These are phyloP conservation scores for Aristolochia fimbriata DNA, from an alignment of 164 flowering plant genomes.

Conservation along the genomic window DNA sequence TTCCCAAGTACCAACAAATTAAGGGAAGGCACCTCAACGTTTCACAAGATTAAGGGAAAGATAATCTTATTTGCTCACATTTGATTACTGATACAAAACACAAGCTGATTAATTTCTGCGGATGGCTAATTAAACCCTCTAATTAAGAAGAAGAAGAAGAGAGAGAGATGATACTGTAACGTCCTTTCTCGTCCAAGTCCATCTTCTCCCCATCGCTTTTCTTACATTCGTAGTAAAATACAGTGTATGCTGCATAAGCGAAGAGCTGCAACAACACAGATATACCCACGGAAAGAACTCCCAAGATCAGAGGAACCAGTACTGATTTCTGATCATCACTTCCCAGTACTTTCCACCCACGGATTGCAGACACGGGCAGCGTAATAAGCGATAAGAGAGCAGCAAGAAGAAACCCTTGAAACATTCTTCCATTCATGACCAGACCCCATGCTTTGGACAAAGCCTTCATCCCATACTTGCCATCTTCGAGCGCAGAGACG, in stretches of 20 bases:
- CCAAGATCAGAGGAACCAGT: no score
- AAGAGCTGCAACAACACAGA: slow-evolving; percentile 5
- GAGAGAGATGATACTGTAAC: slow-evolving; percentile 1
- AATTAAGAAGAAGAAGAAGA: no score
- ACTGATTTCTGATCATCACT: no score
- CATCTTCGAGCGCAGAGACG: slow-evolving; percentile 12
- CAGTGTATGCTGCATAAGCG: slow-evolving; percentile 5
- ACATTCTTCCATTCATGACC: slow-evolving; percentile 10
- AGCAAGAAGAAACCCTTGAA: slow-evolving; percentile 7
- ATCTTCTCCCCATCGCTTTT: slow-evolving; percentile 13
- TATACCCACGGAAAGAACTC: background rate
- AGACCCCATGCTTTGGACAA: slow-evolving; percentile 11
- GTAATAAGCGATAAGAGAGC: background rate
- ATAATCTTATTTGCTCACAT: no score
- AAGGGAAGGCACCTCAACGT: no score
- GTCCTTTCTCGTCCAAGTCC: background rate
- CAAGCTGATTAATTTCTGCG: no score
- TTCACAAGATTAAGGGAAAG: no score
- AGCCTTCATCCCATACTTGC: slow-evolving; percentile 8
- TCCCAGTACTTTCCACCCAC: background rate
- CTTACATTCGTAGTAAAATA: slow-evolving; percentile 13
- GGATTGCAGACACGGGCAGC: background rate
- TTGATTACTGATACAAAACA: no score
- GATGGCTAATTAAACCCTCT: no score
- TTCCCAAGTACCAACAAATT: no score